Conservation (phyloP, 257 asterid genomes). For the Solanum arcanum region DNA sequence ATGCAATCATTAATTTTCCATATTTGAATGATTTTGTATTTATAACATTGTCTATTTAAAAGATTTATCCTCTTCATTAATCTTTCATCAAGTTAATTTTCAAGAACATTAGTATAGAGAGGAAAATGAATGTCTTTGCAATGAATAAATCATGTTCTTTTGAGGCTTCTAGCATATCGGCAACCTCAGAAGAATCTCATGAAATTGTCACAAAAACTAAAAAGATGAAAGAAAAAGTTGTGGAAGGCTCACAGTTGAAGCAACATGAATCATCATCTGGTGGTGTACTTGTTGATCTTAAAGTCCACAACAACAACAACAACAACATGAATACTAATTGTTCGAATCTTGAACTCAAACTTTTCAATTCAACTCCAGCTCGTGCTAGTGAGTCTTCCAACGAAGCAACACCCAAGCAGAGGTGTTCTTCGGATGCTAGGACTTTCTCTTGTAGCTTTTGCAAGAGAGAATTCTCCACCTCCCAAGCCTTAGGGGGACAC, state of each 20-base stretch:
- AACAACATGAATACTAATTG: neutral
- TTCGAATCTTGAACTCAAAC: conserved; percentile 29
- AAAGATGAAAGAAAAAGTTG: conserved; percentile 1
- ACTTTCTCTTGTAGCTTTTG: conserved; percentile 49
- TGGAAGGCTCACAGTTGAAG: conserved; percentile 3
- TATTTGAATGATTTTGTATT: neutral
- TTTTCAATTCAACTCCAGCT: conserved; percentile 14
- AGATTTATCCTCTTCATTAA: neutral
- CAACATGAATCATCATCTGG: neutral
- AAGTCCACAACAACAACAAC: conserved; percentile 12
- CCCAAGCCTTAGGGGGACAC: conserved; percentile 74
- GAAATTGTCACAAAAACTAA: neutral
- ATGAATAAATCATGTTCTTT: conserved; percentile 26
- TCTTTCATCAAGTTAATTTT: neutral
- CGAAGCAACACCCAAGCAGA: conserved; percentile 1
- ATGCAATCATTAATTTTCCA: neutral
- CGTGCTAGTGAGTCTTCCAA: conserved; percentile 3
- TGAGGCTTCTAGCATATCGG: conserved; percentile 39
- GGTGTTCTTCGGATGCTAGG: conserved; percentile 11
- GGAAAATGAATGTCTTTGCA: neutral
- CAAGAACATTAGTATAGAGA: neutral
- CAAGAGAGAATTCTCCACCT: conserved; percentile 52
- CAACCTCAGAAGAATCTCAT: conserved; percentile 24
- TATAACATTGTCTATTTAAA: neutral
- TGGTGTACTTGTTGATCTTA: conserved; percentile 24